Evolutionary conservation across 352 stramenopile genomes (phyloP).

Genomic region (Pythium brassicae): DNA sequence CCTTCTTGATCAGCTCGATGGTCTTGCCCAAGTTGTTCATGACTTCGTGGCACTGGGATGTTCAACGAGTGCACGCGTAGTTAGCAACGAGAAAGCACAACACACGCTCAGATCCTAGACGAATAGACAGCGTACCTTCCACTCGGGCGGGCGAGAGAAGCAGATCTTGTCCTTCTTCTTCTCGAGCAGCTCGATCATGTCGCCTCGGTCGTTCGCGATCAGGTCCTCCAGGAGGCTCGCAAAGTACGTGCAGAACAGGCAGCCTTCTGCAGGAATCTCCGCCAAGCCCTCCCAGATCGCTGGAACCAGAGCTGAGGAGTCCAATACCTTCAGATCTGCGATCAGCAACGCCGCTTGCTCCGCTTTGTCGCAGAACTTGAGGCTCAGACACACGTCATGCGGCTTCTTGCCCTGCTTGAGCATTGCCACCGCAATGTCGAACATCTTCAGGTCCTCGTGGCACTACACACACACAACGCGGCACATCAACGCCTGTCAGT

Average conservation of each 20-base stretch:
- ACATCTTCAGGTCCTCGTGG: conserved; percentile 60
- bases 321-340: neutral
- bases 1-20: conserved; percentile 61
- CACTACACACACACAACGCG: conserved; percentile 26
- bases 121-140: neutral
- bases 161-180: conserved; percentile 2
- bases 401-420: conserved; percentile 58
- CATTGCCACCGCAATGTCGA: conserved; percentile 42
- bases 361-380: conserved; percentile 41
- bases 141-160: conserved; percentile 4
- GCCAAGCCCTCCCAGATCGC: neutral
- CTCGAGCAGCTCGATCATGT: neutral
- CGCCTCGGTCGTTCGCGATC: neutral
- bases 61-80: conserved; percentile 7
- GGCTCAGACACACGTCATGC: conserved; percentile 44
- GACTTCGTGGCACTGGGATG: conserved; percentile 49
- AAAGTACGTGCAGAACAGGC: conserved; percentile 1
- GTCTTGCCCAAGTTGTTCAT: conserved; percentile 54
- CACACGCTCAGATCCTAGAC: neutral
- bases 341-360: conserved; percentile 7
- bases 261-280: neutral
- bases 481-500: neutral
- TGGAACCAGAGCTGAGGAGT: neutral
- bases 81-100: conserved; percentile 6
- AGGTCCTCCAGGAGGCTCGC: neutral